Evolutionary conservation across 2,329 filamentous ascomycete genomes (phyloP).

Genomic region (Fusarium decemcellulare): DNA sequence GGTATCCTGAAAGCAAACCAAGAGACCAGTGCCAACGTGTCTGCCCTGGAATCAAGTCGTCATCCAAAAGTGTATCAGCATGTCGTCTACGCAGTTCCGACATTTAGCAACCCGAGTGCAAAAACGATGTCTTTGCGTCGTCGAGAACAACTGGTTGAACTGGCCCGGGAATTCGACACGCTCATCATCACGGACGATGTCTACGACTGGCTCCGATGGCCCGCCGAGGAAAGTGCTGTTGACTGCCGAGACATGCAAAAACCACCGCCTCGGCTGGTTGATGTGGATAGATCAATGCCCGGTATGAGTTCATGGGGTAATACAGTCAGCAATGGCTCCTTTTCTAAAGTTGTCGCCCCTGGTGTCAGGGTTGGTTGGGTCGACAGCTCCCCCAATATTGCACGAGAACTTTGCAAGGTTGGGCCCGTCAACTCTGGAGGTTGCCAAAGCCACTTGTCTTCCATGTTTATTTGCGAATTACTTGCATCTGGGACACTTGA

Average conservation of each 20-base stretch:
- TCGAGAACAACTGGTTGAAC: constrained; percentile 68
- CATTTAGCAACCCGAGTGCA: constrained; percentile 78
- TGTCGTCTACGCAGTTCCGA: constrained; percentile 78
- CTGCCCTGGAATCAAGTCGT: neutral
- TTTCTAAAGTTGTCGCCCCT: constrained; percentile 76
- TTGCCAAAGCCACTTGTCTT: neutral
- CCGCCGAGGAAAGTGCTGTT: constrained; percentile 13
- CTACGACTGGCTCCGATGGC: constrained; percentile 79
- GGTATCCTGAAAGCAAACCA: neutral
- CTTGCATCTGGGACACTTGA: neutral
- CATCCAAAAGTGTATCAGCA: constrained; percentile 73
- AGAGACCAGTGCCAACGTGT: no score
- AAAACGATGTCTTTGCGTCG: constrained; percentile 73
- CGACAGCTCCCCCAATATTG: neutral
- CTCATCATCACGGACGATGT: constrained; percentile 79
- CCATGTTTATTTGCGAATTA: neutral
- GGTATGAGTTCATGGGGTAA: constrained; percentile 71
- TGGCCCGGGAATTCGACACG: constrained; percentile 76
- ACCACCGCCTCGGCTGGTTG: no score
- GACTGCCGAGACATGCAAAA: no score
- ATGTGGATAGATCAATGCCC: constrained; percentile 57
- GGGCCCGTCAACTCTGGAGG: neutral
- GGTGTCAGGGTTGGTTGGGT: constrained; percentile 66
- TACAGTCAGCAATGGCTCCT: constrained; percentile 75
- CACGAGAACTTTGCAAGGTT: neutral